Evolutionary conservation across 2,329 filamentous ascomycete species (phyloP).

Genomic region (Aureobasidium pullulans): DNA sequence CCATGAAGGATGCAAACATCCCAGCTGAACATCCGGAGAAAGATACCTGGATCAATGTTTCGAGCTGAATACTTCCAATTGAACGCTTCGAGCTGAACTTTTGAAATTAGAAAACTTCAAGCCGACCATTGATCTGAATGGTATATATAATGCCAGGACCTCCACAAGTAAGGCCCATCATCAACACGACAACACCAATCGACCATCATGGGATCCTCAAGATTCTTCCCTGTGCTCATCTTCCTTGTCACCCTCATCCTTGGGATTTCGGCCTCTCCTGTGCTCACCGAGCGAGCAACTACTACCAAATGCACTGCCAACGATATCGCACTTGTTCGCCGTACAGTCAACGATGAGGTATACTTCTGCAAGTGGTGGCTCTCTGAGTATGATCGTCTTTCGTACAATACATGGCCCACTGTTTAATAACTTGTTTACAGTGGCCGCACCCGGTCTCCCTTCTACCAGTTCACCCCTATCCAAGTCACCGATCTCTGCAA

Average conservation of each 20-base stretch:
- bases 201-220: no score
- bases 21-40: no score
- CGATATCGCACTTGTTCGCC: background rate
- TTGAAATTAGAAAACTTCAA: no score
- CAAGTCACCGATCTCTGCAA: background rate
- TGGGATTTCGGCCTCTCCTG: background rate
- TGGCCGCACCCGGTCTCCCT: background rate
- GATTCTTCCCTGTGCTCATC: no score
- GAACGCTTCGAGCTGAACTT: no score
- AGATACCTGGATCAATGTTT: no score
- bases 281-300: background rate
- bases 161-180: no score
- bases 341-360: background rate
- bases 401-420: background rate
- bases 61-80: no score
- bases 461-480: background rate
- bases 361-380: constrained; percentile 1
- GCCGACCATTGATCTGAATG: no score
- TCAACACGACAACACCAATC: no score
- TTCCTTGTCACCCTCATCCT: background rate
- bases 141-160: no score
- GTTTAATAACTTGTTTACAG: background rate
- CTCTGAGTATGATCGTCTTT: background rate
- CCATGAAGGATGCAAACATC: no score
- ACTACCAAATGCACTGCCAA: background rate